Conservation (phyloP, 2,329 filamentous ascomycete species). For the Sporothrix dimorphospora region DNA sequence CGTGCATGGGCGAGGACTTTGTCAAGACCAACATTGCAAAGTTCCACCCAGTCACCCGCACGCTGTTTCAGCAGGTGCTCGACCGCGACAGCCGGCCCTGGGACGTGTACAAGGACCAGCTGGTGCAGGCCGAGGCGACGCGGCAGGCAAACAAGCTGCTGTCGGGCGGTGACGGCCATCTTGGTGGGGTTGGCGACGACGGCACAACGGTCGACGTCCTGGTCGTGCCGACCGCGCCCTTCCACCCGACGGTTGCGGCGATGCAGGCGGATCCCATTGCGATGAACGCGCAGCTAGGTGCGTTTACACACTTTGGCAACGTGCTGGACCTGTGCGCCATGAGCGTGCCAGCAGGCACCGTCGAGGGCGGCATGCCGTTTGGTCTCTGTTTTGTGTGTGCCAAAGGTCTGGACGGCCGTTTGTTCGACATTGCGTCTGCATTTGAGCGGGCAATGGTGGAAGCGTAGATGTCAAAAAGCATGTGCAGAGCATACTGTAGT, state of each 20-base stretch:
- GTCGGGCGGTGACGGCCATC: background rate
- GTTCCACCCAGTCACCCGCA: slow-evolving; percentile 54
- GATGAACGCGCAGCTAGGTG: slow-evolving; percentile 53
- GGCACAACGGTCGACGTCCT: slow-evolving; percentile 45
- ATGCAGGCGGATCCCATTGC: slow-evolving; percentile 54
- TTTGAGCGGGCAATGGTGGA: slow-evolving; percentile 34
- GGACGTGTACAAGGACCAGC: slow-evolving; percentile 53
- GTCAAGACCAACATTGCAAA: slow-evolving; percentile 43
- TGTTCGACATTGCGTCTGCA: slow-evolving; percentile 42
- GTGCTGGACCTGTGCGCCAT: slow-evolving; percentile 58
- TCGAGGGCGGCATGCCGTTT: slow-evolving; percentile 46
- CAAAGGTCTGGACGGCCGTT: slow-evolving; percentile 45
- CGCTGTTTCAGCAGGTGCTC: slow-evolving; percentile 48
- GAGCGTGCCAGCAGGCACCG: slow-evolving; percentile 51
- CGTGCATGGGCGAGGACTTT: slow-evolving; percentile 43
- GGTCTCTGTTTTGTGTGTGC: slow-evolving; percentile 49
- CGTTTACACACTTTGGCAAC: slow-evolving; percentile 59
- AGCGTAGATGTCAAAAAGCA: background rate
- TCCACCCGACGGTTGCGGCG: slow-evolving; percentile 49
- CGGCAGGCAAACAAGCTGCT: slow-evolving; percentile 36
- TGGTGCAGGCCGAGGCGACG: slow-evolving; percentile 49
- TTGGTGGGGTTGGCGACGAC: background rate
- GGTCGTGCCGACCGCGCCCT: slow-evolving; percentile 55
- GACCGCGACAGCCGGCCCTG: slow-evolving; percentile 46
- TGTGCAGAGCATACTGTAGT: background rate